Evolutionary conservation across 176 grass and related monocot genomes (phyloP), one percentile per base, ranked within the genome.

Genomic region (Tillandsia leiboldiana): DNA sequence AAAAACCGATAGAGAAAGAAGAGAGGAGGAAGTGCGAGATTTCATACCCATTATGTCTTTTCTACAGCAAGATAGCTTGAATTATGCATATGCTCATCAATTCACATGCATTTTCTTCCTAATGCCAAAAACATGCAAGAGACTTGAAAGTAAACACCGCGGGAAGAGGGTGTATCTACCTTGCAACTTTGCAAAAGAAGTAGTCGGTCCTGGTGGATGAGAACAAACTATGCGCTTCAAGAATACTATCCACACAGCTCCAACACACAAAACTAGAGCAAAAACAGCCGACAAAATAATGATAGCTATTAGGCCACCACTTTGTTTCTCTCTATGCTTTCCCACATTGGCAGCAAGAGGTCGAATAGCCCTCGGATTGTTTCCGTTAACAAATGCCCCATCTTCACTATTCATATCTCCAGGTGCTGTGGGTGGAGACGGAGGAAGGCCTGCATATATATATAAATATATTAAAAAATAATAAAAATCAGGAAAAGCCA

Each of bases 221-320:
- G 66, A 86, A 28, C 1, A 22, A 75, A 66, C 72, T 84, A 75
- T 88, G 61, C 69, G 75, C 67, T 93, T 99, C 76, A 88, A 86
- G 71, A 88, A 79, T 70, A 88, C 76, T 67, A 80, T 67, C 84
- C 88, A 80, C 74, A 72, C 78, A 74, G 70, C 84, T 78, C 82
- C 95, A 74, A 65, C 70, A 86, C 82, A 90, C 80, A 99, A 84
- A 77, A 88, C 71, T 51, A 88, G 80, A 51, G 90, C 78, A 70
- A 84, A 86, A 67, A 99, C 69, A 78, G 87, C 80, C 78, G 95
- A 90, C 50, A 99, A 63, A 88, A 90, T 59, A 65, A 99, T 77
- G 76, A 99, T 90, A 24, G 80, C 67, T 71, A 86, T 74, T 72
- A 90, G 75, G 26, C 77, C 73, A 28, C 71, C 83, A 50, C 83